Evolutionary conservation across 257 asterid species (phyloP), one percentile per base, ranked within the genome.

Genomic region (Solanum pennellii): DNA sequence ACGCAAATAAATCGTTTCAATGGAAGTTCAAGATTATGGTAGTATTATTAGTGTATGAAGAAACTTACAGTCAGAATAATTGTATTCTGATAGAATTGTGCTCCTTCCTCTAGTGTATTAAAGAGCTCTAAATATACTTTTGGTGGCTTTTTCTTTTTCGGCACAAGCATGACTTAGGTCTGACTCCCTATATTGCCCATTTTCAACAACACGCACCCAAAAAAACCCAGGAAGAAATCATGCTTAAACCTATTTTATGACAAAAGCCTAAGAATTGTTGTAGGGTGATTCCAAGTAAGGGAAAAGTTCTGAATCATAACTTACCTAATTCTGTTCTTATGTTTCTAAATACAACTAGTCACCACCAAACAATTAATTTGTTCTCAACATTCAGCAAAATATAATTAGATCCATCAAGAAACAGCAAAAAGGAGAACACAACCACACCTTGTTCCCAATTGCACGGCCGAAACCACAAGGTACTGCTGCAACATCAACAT

Each of bases 391-490:
- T 82, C 69, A 82, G 20, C 85, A 49, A 49, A 29, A 29, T 29
- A 49, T 20, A 27, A 31, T 49, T 29, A 74, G 35, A 87, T 65
- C 44, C 25, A 83, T 66, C 74, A 83, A 69, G 39, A 74, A 74
- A 73, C 62, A 71, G 31, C 5, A 37, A 71, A 56, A 49, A n/a
- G 71, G 86, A 84, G 87, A 83, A 88, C 65, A 65, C 39, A 10
- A 44, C 44, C 84, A 49, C 91, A 95, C 99, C 96, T 97, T 97
- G 90, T 97, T 97, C 71, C 99, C 99, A 88, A 97, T 93, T 15
- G 99, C 98, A 88, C 98, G 98, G 56, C 99, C 99, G 82, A 91
- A 91, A 87, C 99, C 99, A 93, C 99, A 97, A 76, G 99, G 97
- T 89, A 97, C 99, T 89, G 99, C 99, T 83, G 98, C 98, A 88